A percentile compares a stretch with the other conserved stretches of the same genome.
Conservation (phyloP, 306 rosid genomes). For the Gastrolobium villosum region DNA sequence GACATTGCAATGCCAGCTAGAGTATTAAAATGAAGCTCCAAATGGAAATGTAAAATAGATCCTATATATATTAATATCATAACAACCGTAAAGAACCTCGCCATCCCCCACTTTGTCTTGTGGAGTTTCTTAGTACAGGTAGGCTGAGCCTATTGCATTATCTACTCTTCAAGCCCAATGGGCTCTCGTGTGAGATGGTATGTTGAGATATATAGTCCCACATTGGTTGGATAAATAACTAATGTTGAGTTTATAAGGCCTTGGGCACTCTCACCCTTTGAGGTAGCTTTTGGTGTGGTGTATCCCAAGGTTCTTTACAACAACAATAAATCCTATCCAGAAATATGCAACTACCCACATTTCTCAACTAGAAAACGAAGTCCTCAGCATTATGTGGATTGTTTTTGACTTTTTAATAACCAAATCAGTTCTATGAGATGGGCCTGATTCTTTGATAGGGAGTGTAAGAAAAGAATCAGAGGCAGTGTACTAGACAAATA, state of each 20-base stretch:
- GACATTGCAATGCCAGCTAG: slow-evolving; percentile 47
- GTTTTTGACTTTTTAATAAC: slow-evolving; percentile 1
- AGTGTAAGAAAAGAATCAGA: not conserved
- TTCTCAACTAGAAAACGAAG: slow-evolving; percentile 35
- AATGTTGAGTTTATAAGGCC: too few relatives aligned
- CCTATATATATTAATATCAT: not conserved
- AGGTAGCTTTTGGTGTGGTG: too few relatives aligned
- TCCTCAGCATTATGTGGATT: slow-evolving; percentile 30
- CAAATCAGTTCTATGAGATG: slow-evolving; percentile 6
- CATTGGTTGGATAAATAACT: too few relatives aligned
- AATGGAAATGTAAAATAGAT: slow-evolving; percentile 6
- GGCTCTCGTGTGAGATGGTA: too few relatives aligned
- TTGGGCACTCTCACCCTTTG: too few relatives aligned
- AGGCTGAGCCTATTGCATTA: too few relatives aligned
- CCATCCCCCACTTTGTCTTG: too few relatives aligned
- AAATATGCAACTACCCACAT: slow-evolving; percentile 5
- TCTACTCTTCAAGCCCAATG: too few relatives aligned
- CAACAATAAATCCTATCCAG: not conserved
- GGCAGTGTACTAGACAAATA: slow-evolving; percentile 2
- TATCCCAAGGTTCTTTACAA: too few relatives aligned
- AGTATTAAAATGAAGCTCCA: slow-evolving; percentile 40
- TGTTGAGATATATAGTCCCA: too few relatives aligned
- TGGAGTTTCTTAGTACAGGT: too few relatives aligned
- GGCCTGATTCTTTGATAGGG: slow-evolving; percentile 8
- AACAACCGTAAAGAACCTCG: too few relatives aligned